Conservation (phyloP, 768 basidiomycete species). For the Panaeolus papilionaceus region DNA sequence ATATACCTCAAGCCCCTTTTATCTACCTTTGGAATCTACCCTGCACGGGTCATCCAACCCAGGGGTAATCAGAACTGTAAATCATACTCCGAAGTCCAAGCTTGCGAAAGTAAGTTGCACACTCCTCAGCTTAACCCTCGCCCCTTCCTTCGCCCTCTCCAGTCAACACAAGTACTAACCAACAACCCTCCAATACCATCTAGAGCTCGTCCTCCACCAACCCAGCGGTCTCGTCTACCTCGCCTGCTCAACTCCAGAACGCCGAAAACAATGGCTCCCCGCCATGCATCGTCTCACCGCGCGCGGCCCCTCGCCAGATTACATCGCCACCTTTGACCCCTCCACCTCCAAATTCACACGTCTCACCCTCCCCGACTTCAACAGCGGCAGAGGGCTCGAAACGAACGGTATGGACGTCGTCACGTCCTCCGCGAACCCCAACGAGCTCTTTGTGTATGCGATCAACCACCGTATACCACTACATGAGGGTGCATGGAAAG, state of each 20-base stretch:
- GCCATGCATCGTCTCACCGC: slow-evolving; percentile 40
- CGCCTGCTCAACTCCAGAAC: slow-evolving; percentile 60
- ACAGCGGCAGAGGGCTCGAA: slow-evolving; percentile 49
- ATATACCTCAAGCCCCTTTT: slow-evolving; percentile 54
- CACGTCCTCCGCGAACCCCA: slow-evolving; percentile 51
- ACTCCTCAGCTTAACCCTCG: not conserved
- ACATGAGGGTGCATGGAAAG: slow-evolving; percentile 38
- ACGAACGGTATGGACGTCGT: slow-evolving; percentile 77
- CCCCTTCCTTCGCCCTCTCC: not conserved
- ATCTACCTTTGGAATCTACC: slow-evolving; percentile 41
- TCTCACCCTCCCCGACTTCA: slow-evolving; percentile 48
- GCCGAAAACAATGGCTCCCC: slow-evolving; percentile 61
- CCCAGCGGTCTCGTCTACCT: slow-evolving; percentile 63
- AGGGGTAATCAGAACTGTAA: slow-evolving; percentile 54
- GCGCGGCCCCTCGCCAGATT: slow-evolving; percentile 52
- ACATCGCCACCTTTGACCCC: slow-evolving; percentile 65
- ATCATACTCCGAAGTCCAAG: slow-evolving; percentile 54
- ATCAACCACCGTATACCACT: slow-evolving; percentile 71
- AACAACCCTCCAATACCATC: not conserved
- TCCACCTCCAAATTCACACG: slow-evolving; percentile 48
- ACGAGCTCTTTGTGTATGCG: slow-evolving; percentile 67
- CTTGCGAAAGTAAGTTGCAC: slow-evolving; percentile 66
- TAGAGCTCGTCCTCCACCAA: slow-evolving; percentile 65
- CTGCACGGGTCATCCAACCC: slow-evolving; percentile 46
- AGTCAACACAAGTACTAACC: not conserved